Evolutionary conservation across 768 basidiomycete species (phyloP).

Genomic region (Russula sp.): DNA sequence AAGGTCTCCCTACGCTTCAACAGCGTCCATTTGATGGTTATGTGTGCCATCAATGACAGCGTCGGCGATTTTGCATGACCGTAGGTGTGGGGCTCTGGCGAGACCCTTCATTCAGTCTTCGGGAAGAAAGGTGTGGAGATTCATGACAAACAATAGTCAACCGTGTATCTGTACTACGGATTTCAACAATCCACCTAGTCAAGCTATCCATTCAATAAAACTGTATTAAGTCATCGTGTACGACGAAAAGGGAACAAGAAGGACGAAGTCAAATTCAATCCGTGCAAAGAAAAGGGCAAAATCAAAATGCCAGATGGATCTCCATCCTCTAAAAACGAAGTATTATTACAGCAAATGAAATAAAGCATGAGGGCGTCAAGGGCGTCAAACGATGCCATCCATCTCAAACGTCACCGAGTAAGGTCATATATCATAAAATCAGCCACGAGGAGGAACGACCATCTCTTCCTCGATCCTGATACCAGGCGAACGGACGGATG

Average conservation of each 20-base stretch:
- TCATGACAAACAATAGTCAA: conserved; percentile 8
- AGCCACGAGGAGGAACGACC: conserved; percentile 24
- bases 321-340: background rate
- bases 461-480: conserved; percentile 29
- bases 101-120: conserved; percentile 4
- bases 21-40: conserved; percentile 74
- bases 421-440: background rate
- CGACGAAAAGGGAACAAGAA: background rate
- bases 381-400: background rate
- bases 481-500: conserved; percentile 9
- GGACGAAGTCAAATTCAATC: background rate
- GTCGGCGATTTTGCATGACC: conserved; percentile 9
- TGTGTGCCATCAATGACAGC: conserved; percentile 36
- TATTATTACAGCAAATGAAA: background rate
- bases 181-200: conserved; percentile 68
- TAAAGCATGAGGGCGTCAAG: background rate
- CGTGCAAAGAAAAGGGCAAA: background rate
- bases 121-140: conserved; percentile 12
- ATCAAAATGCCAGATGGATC: background rate
- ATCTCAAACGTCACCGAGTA: background rate
- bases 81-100: conserved; percentile 19
- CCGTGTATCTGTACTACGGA: conserved; percentile 47
- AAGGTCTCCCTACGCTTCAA: conserved; percentile 68
- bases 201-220: conserved; percentile 10
- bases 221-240: background rate